Evolutionary conservation across 2,329 filamentous ascomycete species (phyloP).

Genomic region (Trichophyton schoenleinii): DNA sequence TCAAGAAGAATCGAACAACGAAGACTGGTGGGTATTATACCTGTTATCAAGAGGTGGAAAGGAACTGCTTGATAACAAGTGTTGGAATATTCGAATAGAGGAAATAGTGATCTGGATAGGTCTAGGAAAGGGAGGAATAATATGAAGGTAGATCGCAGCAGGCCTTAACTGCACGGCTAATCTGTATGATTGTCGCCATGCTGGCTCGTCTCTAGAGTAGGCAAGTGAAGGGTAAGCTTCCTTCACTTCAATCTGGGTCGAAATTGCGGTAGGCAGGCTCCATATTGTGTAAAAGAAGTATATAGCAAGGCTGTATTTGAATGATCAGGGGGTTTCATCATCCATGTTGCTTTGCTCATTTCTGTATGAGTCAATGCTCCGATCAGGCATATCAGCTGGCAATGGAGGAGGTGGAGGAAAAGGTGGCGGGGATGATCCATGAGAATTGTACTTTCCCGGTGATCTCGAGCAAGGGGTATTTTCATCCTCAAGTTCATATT

Average conservation of each 20-base stretch:
- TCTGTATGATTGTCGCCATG: not conserved
- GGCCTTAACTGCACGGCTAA: not conserved
- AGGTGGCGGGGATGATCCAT: not conserved
- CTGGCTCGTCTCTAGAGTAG: not conserved
- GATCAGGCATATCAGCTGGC: constrained; percentile 16
- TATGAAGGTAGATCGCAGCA: not conserved
- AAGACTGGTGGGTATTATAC: not conserved
- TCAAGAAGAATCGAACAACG: not conserved
- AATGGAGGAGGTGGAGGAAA: constrained; percentile 17
- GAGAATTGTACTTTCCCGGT: not conserved
- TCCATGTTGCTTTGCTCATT: constrained; percentile 6
- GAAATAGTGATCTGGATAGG: not conserved
- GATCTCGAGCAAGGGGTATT: not conserved
- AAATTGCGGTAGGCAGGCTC: not conserved
- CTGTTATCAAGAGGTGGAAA: not conserved
- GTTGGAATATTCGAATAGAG: not conserved
- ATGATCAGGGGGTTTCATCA: not conserved
- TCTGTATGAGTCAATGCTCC: constrained; percentile 9
- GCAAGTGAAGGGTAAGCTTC: not conserved
- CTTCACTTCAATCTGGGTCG: not conserved
- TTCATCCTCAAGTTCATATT: not conserved
- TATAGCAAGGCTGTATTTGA: not conserved
- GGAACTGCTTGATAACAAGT: not conserved
- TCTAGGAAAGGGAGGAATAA: not conserved
- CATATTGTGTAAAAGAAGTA: not conserved